These are phyloP conservation scores for Neckera pumila DNA, from an alignment of 225 moss, liverwort and hornwort genomes.

Conservation along the genomic window DNA sequence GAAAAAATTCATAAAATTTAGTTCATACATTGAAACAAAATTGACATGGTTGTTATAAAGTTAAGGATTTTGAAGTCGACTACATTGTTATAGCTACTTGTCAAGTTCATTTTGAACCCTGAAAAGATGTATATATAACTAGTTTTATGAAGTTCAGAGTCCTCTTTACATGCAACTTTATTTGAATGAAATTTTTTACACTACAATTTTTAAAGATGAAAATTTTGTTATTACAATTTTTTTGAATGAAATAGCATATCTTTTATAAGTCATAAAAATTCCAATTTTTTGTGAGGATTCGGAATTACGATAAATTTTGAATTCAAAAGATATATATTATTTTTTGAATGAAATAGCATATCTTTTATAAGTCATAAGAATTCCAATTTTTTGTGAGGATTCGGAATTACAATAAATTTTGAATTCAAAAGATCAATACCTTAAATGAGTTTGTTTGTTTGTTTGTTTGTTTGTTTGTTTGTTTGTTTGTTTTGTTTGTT, in stretches of 20 bases:
- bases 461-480: too few relatives aligned
- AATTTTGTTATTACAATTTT: neutral
- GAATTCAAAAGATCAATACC: too few relatives aligned
- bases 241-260: neutral
- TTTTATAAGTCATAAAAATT: neutral
- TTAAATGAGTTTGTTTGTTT: too few relatives aligned
- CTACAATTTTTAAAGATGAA: neutral
- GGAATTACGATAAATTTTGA: neutral
- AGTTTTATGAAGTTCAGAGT: neutral
- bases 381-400: too few relatives aligned
- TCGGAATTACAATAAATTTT: too few relatives aligned
- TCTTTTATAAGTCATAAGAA: too few relatives aligned
- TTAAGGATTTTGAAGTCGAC: neutral
- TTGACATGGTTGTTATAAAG: neutral
- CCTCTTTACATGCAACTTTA: neutral
- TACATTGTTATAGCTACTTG: neutral
- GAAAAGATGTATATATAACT: neutral
- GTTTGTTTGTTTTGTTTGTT: too few relatives aligned
- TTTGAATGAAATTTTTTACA: neutral
- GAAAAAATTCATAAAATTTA: neutral
- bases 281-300: neutral
- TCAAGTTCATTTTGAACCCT: fast-evolving
- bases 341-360: too few relatives aligned
- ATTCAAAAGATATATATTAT: too few relatives aligned
- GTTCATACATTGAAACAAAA: neutral